Conservation (phyloP, 176 grass and related monocot genomes). For the Aegilops tauschii region DNA sequence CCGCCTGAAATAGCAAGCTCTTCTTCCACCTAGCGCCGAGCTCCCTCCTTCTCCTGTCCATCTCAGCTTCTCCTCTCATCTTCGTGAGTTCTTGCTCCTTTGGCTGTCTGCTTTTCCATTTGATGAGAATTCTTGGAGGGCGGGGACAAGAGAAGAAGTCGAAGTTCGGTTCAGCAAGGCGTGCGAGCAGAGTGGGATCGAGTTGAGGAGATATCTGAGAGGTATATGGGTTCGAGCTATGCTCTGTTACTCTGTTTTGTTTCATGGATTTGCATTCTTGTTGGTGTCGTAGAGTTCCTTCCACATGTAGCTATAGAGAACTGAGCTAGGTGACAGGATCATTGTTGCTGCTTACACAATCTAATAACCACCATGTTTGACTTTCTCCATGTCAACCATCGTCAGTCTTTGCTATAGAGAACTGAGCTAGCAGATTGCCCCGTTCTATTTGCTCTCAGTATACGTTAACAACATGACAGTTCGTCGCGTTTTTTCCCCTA, state of each 20-base stretch:
- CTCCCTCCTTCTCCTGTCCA: neutral
- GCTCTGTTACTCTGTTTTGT: neutral
- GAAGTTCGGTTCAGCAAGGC: neutral
- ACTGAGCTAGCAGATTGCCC: neutral
- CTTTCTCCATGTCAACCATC: neutral
- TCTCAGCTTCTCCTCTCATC: neutral
- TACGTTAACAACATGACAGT: neutral
- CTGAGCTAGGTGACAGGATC: neutral
- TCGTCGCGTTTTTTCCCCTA: neutral
- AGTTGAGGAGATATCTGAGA: neutral
- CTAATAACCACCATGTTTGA: too few relatives aligned
- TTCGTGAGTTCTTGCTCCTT: neutral
- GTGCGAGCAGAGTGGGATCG: neutral
- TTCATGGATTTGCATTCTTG: neutral
- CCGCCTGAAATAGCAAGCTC: constrained; percentile 3
- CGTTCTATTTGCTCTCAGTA: neutral
- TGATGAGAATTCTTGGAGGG: neutral
- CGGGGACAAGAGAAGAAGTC: neutral
- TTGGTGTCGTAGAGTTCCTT: neutral
- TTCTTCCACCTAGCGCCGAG: neutral
- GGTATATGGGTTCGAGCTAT: constrained; percentile 4
- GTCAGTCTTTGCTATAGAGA: too few relatives aligned
- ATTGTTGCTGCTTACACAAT: neutral
- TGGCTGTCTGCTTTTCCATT: neutral
- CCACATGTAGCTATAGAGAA: neutral